phyloP scores from a whole-genome alignment of 495 filamentous ascomycete species.

The Aspergillus diversus region DNA sequence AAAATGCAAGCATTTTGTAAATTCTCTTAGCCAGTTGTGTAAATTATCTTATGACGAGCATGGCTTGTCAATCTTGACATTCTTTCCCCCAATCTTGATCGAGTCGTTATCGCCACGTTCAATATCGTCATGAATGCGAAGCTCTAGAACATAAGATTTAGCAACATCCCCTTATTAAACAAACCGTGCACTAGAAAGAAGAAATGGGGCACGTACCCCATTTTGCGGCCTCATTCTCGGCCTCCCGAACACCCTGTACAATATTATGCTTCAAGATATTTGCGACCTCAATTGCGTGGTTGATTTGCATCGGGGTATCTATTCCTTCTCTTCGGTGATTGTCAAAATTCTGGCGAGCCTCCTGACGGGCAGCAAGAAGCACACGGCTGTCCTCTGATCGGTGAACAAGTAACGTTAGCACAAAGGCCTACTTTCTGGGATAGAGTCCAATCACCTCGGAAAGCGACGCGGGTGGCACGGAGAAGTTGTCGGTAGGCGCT shows the following conservation, averaged over 20 bases:
- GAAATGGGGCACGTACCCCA: constrained; percentile 60
- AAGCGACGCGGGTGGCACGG: constrained; percentile 80
- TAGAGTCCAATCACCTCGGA: constrained; percentile 62
- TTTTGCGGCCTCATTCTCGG: constrained; percentile 54
- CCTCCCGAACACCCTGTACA: constrained; percentile 73
- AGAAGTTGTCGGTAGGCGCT: constrained; percentile 82
- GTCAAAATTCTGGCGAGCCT: constrained; percentile 74
- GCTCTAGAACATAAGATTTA: constrained; percentile 51
- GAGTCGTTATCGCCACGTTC: constrained; percentile 92
- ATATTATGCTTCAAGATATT: constrained; percentile 80
- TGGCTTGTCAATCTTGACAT: constrained; percentile 51
- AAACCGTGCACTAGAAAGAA: neutral
- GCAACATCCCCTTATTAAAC: neutral
- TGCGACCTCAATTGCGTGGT: constrained; percentile 83
- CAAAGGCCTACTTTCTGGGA: neutral
- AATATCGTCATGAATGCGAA: constrained; percentile 86
- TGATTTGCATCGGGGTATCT: constrained; percentile 58
- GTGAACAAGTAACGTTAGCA: constrained; percentile 7
- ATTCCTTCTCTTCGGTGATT: constrained; percentile 59
- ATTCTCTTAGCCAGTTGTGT: neutral
- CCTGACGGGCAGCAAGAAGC: constrained; percentile 67
- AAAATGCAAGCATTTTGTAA: constrained; percentile 16
- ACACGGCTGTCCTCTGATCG: constrained; percentile 66
- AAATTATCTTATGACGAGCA: constrained; percentile 40
- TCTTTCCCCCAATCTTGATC: constrained; percentile 61